Base-by-base conservation (phyloP, 2,329 filamentous ascomycete species). In the Thelonectria rubi region DNA sequence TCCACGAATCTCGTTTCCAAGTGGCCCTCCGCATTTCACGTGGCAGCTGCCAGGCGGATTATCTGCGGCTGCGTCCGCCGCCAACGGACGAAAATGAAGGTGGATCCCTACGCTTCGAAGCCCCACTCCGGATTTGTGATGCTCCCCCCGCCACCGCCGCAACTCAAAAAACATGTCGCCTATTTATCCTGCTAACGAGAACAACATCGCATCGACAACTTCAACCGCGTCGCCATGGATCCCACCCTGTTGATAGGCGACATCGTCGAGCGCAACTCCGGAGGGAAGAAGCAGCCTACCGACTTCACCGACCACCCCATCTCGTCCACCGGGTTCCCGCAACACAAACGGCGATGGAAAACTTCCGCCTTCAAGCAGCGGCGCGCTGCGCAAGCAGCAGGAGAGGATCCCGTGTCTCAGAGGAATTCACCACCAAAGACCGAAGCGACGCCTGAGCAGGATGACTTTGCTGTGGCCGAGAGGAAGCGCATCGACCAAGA, bases 311-410 rank as follows among this genome's bases (percentile, higher is more conserved):
- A 80, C 10, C 79, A 82, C 18, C 64, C 73, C 34, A 62, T 71
- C 26, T 75, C 78, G 2, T 77, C 82, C 5, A 88, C 86, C 12
- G 95, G 95, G 1, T 98, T 98, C 69, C 95, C 95, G n/a, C 87
- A 89, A 60, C 94, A 93, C 76, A 95, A 91, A 76, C 93, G 91
- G 75, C 88, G 94, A 66, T 84, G 82, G 58, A 85, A 86, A 59
- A 78, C 86, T 8, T 97, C 93, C 2, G 86, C 90, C 2, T 97
- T 97, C 80, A 97, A 93, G 75, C 88, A 92, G 71, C 76, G 65
- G 66, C 75, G 72, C 12, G 69, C 73, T 46, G 70, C 65, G 49
- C 65, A 63, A 24, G 60, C 67, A 20, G 65, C 66, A 9, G 64
- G 58, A 15, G 55, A 61, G 48, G 45, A 40, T 18, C 43, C 57